phyloP scores from a whole-genome alignment of 2,329 filamentous ascomycete genomes.

The Ambrosiella beaveri region DNA sequence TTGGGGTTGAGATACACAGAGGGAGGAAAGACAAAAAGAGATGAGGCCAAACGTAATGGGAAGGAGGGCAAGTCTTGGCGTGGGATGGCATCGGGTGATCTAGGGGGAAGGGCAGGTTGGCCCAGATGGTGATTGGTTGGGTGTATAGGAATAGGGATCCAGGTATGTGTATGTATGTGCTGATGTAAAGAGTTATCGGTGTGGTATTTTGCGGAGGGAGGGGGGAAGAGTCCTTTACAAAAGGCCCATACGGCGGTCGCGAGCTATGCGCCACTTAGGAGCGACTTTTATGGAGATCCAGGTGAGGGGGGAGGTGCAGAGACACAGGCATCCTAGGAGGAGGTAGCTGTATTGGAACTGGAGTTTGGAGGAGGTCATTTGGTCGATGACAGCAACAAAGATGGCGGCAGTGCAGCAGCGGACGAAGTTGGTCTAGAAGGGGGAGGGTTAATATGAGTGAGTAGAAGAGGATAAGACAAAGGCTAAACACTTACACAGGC shows the following conservation, averaged over 20 bases:
- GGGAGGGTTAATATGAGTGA: neutral
- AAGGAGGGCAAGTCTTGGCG: too few species aligned
- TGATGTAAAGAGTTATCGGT: neutral
- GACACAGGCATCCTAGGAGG: conserved; percentile 15
- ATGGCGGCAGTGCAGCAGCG: conserved; percentile 18
- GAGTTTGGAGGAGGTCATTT: conserved; percentile 15
- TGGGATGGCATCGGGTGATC: too few species aligned
- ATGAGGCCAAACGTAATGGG: too few species aligned
- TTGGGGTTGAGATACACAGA: too few species aligned
- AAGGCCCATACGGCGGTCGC: neutral
- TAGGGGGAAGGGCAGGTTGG: too few species aligned
- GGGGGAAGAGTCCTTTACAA: neutral
- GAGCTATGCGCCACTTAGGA: conserved; percentile 14
- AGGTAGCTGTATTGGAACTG: conserved; percentile 16
- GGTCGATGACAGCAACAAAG: conserved; percentile 18
- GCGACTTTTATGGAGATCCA: conserved; percentile 16
- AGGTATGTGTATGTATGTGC: neutral
- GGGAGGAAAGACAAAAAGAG: too few species aligned
- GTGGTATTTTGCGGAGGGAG: neutral
- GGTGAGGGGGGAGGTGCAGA: conserved; percentile 14
- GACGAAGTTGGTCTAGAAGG: conserved; percentile 17
- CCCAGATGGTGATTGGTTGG: too few species aligned
- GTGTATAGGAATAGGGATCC: too few species aligned
- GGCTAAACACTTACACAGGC: conserved; percentile 16
- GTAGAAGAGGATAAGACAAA: neutral